Conservation (phyloP, 805 yeast species). For the Teunomyces barrocoloradensis region DNA sequence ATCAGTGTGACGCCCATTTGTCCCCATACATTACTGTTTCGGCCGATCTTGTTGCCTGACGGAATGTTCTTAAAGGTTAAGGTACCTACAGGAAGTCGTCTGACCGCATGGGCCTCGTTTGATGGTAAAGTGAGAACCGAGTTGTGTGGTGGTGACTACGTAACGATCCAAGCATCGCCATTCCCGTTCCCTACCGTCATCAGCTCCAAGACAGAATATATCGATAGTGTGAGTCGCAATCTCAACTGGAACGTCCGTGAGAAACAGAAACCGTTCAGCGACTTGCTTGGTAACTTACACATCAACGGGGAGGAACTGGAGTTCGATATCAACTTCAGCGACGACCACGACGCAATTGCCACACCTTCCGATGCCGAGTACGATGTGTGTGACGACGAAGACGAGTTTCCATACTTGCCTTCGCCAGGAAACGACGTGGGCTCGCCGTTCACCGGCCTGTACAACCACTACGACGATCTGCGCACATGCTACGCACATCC, state of each 20-base stretch:
- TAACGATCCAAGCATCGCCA: slow-evolving; percentile 79
- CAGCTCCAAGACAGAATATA: slow-evolving; percentile 68
- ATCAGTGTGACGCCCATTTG: slow-evolving; percentile 93
- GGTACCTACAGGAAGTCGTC: slow-evolving; percentile 74
- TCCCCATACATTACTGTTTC: slow-evolving; percentile 89
- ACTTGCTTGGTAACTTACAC: slow-evolving; percentile 42
- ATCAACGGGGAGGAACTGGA: slow-evolving; percentile 18
- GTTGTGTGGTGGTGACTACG: slow-evolving; percentile 76
- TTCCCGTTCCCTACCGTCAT: slow-evolving; percentile 93
- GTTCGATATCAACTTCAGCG: slow-evolving; percentile 38
- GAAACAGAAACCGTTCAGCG: slow-evolving; percentile 77
- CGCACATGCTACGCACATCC: slow-evolving; percentile 45
- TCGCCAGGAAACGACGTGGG: slow-evolving; percentile 21
- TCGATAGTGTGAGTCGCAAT: slow-evolving; percentile 82
- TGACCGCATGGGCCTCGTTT: slow-evolving; percentile 96
- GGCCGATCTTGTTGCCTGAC: slow-evolving; percentile 91
- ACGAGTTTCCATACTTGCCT: slow-evolving; percentile 28
- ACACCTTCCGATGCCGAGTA: slow-evolving; percentile 15
- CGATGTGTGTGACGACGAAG: slow-evolving; percentile 15
- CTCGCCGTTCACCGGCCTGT: background rate
- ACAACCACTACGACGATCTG: slow-evolving; percentile 35
- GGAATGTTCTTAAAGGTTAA: slow-evolving; percentile 82
- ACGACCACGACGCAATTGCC: slow-evolving; percentile 14
- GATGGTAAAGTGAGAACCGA: slow-evolving; percentile 91
- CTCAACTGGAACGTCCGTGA: slow-evolving; percentile 93